Percentiles rank a stretch among this genome's conserved stretches.
phyloP scores from a whole-genome alignment of 169 alveolate species.

The Cryptosporidium canis region DNA sequence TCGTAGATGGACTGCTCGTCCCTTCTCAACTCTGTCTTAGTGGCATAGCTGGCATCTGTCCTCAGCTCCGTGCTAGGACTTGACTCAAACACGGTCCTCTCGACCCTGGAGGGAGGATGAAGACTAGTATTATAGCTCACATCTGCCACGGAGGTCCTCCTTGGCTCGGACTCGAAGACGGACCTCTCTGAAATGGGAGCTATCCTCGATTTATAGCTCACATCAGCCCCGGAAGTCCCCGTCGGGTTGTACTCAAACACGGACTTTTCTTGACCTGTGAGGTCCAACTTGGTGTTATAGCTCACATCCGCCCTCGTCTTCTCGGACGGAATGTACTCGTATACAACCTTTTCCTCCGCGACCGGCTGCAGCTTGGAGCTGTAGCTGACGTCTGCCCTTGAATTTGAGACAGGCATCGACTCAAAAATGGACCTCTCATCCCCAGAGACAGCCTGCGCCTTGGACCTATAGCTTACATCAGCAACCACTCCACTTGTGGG shows the following conservation, averaged over 20 bases:
- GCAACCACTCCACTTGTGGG: not conserved
- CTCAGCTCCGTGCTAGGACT: not conserved
- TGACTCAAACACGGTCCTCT: slow-evolving; percentile 22
- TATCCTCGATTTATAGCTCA: not conserved
- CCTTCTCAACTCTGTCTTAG: not conserved
- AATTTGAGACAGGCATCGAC: not conserved
- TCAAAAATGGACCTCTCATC: slow-evolving; percentile 17
- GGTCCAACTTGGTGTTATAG: not conserved
- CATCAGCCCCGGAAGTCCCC: slow-evolving; percentile 1
- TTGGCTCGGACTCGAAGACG: slow-evolving; percentile 20
- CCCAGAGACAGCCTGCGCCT: not conserved
- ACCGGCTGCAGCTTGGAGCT: not conserved
- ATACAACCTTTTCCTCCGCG: slow-evolving; percentile 9
- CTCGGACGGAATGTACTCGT: slow-evolving; percentile 10
- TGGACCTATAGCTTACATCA: slow-evolving; percentile 11
- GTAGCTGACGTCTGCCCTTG: slow-evolving; percentile 31
- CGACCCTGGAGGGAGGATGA: not conserved
- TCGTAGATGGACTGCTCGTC: not conserved
- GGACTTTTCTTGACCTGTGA: not conserved
- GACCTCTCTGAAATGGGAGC: not conserved
- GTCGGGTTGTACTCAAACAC: slow-evolving; percentile 4
- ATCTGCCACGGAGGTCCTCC: not conserved
- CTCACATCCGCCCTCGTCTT: slow-evolving; percentile 8
- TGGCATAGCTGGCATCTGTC: slow-evolving; percentile 25
- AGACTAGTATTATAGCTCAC: not conserved